Evolutionary conservation across 1,139 yeast species (phyloP).

Genomic region (Arxiozyma slooffiae): DNA sequence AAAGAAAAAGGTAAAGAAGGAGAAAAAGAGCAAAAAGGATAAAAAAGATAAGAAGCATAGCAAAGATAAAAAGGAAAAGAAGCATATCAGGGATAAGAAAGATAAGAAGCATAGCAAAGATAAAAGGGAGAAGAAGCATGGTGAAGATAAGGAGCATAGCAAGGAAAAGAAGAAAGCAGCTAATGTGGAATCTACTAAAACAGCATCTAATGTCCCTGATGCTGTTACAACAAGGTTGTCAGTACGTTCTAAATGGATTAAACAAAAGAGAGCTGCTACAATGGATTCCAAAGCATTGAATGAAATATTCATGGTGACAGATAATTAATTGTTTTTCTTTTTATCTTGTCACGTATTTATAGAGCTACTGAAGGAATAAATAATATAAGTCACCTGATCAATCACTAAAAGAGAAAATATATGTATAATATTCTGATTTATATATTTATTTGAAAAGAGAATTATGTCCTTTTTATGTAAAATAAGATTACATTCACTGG

Average conservation of each 20-base stretch:
- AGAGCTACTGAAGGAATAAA: neutral
- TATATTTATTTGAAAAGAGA: neutral
- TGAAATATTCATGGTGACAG: slow-evolving; percentile 80
- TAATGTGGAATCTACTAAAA: slow-evolving; percentile 12
- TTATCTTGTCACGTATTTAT: slow-evolving; percentile 7
- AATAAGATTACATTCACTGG: too few relatives aligned
- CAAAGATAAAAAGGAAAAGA: slow-evolving; percentile 24
- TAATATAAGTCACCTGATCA: neutral
- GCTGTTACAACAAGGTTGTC: slow-evolving; percentile 57
- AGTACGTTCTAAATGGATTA: slow-evolving; percentile 76
- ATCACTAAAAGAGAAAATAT: neutral
- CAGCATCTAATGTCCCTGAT: slow-evolving; percentile 27
- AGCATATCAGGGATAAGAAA: slow-evolving; percentile 24
- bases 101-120: slow-evolving; percentile 28
- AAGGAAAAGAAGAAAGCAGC: slow-evolving; percentile 21
- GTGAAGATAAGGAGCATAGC: slow-evolving; percentile 28
- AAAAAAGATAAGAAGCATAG: slow-evolving; percentile 27
- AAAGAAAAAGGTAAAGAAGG: slow-evolving; percentile 24
- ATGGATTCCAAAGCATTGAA: slow-evolving; percentile 81
- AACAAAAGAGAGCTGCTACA: slow-evolving; percentile 82
- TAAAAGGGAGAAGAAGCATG: slow-evolving; percentile 23
- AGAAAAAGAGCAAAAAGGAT: slow-evolving; percentile 28
- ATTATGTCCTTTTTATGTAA: neutral
- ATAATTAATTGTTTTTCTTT: slow-evolving; percentile 26
- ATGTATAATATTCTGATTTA: neutral